phyloP scores from a whole-genome alignment of 495 filamentous ascomycete species.

The Parathielavia appendiculata region DNA sequence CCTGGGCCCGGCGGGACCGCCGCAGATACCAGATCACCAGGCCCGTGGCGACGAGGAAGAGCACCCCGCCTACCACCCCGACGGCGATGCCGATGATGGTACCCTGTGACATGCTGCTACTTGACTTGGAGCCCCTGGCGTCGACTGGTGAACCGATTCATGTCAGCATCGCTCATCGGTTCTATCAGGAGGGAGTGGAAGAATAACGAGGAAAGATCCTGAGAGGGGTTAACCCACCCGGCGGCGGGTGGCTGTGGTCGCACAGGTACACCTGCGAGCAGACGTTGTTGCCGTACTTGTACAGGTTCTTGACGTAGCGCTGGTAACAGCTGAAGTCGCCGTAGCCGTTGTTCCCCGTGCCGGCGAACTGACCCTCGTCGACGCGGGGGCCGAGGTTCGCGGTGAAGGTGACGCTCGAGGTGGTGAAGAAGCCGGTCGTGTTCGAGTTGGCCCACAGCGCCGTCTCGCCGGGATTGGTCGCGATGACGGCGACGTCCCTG shows the following conservation, averaged over 20 bases:
- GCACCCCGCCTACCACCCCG: slow-evolving; percentile 21
- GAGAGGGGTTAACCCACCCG: not conserved
- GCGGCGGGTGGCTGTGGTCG: slow-evolving; percentile 26
- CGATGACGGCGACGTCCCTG: slow-evolving; percentile 32
- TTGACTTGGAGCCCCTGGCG: not conserved
- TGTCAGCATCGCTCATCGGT: not conserved
- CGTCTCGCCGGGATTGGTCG: slow-evolving; percentile 23
- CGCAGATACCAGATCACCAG: slow-evolving; percentile 22
- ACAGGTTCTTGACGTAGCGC: slow-evolving; percentile 25
- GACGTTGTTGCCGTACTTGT: slow-evolving; percentile 24
- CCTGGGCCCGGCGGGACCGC: slow-evolving; percentile 4
- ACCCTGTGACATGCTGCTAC: slow-evolving; percentile 19
- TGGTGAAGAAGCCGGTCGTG: slow-evolving; percentile 32
- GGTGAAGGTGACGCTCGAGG: slow-evolving; percentile 31
- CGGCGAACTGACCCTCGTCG: slow-evolving; percentile 31
- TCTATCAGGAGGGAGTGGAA: not conserved
- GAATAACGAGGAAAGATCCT: not conserved
- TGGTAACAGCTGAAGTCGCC: slow-evolving; percentile 37
- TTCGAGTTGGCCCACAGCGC: slow-evolving; percentile 34
- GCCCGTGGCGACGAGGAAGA: slow-evolving; percentile 9
- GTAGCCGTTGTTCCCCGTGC: slow-evolving; percentile 36
- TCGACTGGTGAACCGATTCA: not conserved
- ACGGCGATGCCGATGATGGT: slow-evolving; percentile 26
- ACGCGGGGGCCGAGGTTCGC: slow-evolving; percentile 30
- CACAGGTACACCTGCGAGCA: slow-evolving; percentile 38